Evolutionary conservation across 2,329 filamentous ascomycete genomes (phyloP).

Genomic region (Madurella fahalii): DNA sequence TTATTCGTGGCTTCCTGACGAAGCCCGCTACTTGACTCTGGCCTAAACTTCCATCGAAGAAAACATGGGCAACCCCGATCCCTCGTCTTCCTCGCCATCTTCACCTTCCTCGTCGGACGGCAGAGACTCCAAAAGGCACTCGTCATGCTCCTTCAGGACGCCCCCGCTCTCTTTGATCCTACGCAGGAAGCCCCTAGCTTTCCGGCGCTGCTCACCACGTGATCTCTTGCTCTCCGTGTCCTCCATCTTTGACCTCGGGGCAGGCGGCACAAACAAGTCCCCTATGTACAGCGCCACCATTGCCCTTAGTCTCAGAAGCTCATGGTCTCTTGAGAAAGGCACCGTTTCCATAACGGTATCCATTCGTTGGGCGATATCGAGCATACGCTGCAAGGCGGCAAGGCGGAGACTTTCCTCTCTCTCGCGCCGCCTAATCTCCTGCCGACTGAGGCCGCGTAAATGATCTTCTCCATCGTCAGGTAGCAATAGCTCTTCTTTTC

Average conservation of each 20-base stretch:
- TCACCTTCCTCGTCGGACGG: conserved; percentile 25
- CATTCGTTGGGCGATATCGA: conserved; percentile 63
- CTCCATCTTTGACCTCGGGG: conserved; percentile 28
- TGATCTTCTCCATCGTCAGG: neutral
- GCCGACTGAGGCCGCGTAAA: conserved; percentile 8
- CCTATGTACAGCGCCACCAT: conserved; percentile 72
- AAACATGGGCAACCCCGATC: conserved; percentile 27
- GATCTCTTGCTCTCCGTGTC: conserved; percentile 33
- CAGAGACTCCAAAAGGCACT: conserved; percentile 12
- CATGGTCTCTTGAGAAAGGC: conserved; percentile 64
- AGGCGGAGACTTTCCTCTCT: conserved; percentile 40
- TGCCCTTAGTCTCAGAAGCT: conserved; percentile 66
- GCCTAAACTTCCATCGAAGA: conserved; percentile 26
- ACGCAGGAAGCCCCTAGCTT: conserved; percentile 31
- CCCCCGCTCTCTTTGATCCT: conserved; percentile 28
- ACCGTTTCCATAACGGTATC: conserved; percentile 65
- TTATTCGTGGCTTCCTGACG: neutral
- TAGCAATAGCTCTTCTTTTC: conserved; percentile 15
- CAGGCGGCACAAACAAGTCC: conserved; percentile 55
- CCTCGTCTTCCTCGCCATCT: conserved; percentile 23
- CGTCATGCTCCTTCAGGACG: conserved; percentile 28
- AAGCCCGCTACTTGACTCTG: neutral
- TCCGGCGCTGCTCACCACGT: conserved; percentile 36
- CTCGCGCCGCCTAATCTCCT: conserved; percentile 27
- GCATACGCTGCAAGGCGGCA: conserved; percentile 55